A percentile compares a stretch with the other conserved stretches of the same genome.
phyloP scores from a whole-genome alignment of 768 basidiomycete genomes.

The Pholiota molesta region DNA sequence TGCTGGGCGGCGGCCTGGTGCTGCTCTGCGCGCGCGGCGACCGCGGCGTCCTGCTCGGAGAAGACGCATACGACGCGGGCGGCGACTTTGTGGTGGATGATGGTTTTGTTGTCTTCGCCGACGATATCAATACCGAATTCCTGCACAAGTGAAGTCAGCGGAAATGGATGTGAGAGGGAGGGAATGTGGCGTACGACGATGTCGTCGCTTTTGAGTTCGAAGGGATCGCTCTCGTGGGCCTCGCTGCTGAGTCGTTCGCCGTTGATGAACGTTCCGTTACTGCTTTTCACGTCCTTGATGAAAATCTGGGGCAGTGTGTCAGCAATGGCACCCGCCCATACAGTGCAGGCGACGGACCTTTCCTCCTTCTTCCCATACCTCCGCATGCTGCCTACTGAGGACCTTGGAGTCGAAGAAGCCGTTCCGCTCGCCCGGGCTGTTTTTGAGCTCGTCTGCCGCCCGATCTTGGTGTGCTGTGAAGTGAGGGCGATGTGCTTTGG shows the following conservation, averaged over 20 bases:
- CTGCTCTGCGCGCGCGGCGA: constrained; percentile 72
- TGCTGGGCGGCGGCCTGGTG: constrained; percentile 44
- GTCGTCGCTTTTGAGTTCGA: constrained; percentile 93
- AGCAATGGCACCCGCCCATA: not conserved
- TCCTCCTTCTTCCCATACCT: constrained; percentile 93
- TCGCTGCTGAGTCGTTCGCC: constrained; percentile 90
- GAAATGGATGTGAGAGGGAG: constrained; percentile 10
- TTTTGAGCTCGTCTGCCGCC: constrained; percentile 94
- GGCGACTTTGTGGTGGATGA: constrained; percentile 98
- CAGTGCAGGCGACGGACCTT: constrained; percentile 57
- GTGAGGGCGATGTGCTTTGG: constrained; percentile 89
- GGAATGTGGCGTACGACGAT: constrained; percentile 71
- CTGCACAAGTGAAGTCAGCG: constrained; percentile 38
- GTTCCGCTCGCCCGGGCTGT: constrained; percentile 88
- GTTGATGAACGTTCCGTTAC: constrained; percentile 98
- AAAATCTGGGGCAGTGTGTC: constrained; percentile 64
- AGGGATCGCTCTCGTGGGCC: constrained; percentile 89
- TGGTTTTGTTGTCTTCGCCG: constrained; percentile 96
- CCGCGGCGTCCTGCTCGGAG: constrained; percentile 79
- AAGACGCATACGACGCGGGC: constrained; percentile 92
- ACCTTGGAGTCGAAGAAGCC: constrained; percentile 98
- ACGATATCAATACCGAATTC: constrained; percentile 99
- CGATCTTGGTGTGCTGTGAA: constrained; percentile 83
- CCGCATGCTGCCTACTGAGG: constrained; percentile 91
- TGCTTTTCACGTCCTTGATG: constrained; percentile 98